Evolutionary conservation across 768 basidiomycete species (phyloP).

Genomic region (Albatrellus ellisii): DNA sequence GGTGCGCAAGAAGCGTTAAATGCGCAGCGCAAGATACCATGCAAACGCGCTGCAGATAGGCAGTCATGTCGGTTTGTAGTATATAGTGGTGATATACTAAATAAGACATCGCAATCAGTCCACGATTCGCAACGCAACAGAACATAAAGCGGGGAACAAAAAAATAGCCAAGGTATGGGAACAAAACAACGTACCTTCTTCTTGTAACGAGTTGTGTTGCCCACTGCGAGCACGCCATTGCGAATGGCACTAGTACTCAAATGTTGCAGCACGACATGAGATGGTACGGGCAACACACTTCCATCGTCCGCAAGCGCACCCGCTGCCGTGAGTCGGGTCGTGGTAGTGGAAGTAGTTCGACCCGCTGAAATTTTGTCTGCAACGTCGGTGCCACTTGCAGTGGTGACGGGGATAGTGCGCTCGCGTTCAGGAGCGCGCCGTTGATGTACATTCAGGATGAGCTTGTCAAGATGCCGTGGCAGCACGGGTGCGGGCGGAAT

Average conservation of each 20-base stretch:
- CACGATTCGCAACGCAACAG: not conserved
- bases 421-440: slow-evolving; percentile 11
- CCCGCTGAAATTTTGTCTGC: slow-evolving; percentile 1
- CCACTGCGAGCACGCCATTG: slow-evolving; percentile 88
- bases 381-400: not conserved
- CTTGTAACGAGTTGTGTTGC: slow-evolving; percentile 81
- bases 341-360: not conserved
- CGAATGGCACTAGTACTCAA: slow-evolving; percentile 90
- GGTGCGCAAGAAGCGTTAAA: slow-evolving; percentile 11
- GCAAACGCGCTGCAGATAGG: too few relatives aligned
- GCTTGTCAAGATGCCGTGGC: slow-evolving; percentile 86
- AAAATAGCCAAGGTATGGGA: not conserved
- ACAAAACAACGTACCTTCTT: slow-evolving; percentile 53
- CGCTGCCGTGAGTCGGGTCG: slow-evolving; percentile 13
- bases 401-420: slow-evolving; percentile 1
- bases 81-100: slow-evolving; percentile 79
- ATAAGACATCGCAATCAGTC: slow-evolving; percentile 11
- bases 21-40: too few relatives aligned
- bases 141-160: not conserved
- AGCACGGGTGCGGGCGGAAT: slow-evolving; percentile 82
- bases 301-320: slow-evolving; percentile 67
- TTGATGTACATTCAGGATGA: slow-evolving; percentile 62
- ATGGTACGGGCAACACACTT: slow-evolving; percentile 83
- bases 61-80: slow-evolving; percentile 59
- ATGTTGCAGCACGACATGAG: slow-evolving; percentile 90